Percentiles rank a stretch among this genome's conserved stretches.
phyloP scores from a whole-genome alignment of 164 flowering plant species.

The Aristolochia californica region DNA sequence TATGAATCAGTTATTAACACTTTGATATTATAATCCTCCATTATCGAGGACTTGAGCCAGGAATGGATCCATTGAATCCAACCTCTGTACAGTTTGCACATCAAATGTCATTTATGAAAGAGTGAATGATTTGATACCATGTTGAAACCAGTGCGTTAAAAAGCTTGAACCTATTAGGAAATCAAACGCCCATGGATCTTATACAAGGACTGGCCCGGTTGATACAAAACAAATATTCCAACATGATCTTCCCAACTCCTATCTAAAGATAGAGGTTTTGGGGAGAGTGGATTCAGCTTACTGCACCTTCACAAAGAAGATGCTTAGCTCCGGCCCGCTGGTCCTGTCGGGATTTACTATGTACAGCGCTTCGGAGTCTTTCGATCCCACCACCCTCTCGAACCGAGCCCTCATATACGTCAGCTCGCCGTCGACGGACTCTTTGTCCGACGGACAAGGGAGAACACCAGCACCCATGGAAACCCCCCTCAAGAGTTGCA shows the following conservation, averaged over 20 bases:
- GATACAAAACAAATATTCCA: background rate
- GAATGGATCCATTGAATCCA: no score
- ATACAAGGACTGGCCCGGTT: background rate
- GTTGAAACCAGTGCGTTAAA: no score
- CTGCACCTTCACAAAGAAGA: slow-evolving; percentile 62
- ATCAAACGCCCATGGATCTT: no score
- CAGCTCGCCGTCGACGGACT: slow-evolving; percentile 50
- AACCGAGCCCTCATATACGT: slow-evolving; percentile 75
- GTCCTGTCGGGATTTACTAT: slow-evolving; percentile 77
- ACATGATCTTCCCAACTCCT: background rate
- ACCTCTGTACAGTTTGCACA: no score
- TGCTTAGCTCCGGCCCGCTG: slow-evolving; percentile 63
- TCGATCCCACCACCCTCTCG: slow-evolving; percentile 69
- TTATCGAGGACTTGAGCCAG: no score
- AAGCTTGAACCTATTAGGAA: no score
- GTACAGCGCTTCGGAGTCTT: slow-evolving; percentile 71
- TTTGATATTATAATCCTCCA: no score
- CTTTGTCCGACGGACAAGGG: slow-evolving; percentile 34
- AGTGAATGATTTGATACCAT: no score
- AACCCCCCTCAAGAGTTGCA: slow-evolving; percentile 61
- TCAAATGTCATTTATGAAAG: no score
- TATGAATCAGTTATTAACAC: no score
- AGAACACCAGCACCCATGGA: slow-evolving; percentile 95
- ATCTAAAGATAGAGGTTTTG: background rate
- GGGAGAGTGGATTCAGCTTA: background rate